Evolutionary conservation across 176 grass and related monocot species (phyloP).

Genomic region (Triticum urartu): DNA sequence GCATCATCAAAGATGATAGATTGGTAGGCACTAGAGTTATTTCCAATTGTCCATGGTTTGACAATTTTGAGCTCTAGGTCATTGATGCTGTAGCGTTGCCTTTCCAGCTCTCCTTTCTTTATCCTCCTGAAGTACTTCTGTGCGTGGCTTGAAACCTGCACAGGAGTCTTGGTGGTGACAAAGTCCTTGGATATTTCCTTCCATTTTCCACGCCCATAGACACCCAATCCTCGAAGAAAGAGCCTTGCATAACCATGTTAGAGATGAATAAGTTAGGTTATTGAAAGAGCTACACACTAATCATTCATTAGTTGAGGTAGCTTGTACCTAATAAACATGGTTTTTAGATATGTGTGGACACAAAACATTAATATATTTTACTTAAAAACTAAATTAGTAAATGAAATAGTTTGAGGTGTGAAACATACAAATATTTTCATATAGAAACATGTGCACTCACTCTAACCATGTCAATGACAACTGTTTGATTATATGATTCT

Average conservation of each 20-base stretch:
- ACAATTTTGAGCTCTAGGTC: background rate
- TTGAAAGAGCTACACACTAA: background rate
- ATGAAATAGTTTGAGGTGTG: too few species aligned
- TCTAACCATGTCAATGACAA: background rate
- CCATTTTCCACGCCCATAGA: background rate
- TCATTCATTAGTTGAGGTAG: background rate
- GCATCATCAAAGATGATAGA: background rate
- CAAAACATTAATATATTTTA: background rate
- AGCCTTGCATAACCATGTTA: background rate
- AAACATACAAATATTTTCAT: background rate
- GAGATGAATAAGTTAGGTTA: background rate
- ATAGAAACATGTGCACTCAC: too few species aligned
- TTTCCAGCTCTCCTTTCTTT: background rate
- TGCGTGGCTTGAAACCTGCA: constrained; percentile 2
- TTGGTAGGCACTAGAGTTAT: background rate
- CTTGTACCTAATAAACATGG: background rate
- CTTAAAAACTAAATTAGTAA: background rate
- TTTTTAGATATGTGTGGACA: background rate
- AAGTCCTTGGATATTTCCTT: constrained; percentile 20
- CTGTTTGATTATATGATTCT: background rate
- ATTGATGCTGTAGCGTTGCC: background rate
- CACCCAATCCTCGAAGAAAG: background rate
- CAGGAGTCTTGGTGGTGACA: background rate
- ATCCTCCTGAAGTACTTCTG: constrained; percentile 19
- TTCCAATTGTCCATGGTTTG: background rate